These are phyloP conservation scores for Lyophyllum decastes DNA, from an alignment of 768 basidiomycete genomes.

Conservation along the genomic window DNA sequence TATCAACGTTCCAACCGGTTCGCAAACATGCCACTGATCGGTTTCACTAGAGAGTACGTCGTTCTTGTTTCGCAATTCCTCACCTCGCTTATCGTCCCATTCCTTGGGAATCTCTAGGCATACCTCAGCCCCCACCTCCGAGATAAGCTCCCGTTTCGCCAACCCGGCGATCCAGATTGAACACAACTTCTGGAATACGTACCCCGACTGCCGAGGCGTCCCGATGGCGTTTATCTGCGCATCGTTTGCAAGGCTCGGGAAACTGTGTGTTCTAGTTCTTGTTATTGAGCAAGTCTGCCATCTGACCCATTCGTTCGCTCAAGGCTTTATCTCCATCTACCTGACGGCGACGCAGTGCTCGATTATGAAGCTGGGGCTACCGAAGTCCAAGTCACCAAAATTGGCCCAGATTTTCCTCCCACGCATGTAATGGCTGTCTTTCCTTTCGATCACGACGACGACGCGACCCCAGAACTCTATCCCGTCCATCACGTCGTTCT, in stretches of 20 bases:
- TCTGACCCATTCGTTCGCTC: not conserved
- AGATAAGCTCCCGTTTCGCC: not conserved
- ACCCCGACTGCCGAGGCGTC: not conserved
- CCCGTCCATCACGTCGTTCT: constrained; percentile 46
- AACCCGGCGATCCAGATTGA: not conserved
- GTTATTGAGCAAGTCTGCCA: not conserved
- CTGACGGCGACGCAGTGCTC: constrained; percentile 2
- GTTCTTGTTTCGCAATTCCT: not conserved
- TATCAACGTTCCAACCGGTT: not conserved
- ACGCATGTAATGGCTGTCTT: not conserved
- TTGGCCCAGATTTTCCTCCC: not conserved
- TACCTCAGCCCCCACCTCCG: not conserved
- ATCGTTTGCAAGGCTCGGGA: not conserved
- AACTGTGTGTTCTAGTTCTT: not conserved
- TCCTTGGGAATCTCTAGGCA: not conserved
- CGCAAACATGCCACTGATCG: not conserved
- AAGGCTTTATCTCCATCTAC: constrained; percentile 10
- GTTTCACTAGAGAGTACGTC: not conserved
- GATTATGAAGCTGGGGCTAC: not conserved
- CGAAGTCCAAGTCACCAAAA: not conserved
- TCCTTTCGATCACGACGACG: not conserved
- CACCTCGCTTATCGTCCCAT: not conserved
- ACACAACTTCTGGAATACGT: not conserved
- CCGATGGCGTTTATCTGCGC: not conserved
- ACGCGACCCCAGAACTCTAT: constrained; percentile 9